These are phyloP conservation scores for Celoporthe dispersa DNA, from an alignment of 2,329 filamentous ascomycete genomes.

Conservation along the genomic window DNA sequence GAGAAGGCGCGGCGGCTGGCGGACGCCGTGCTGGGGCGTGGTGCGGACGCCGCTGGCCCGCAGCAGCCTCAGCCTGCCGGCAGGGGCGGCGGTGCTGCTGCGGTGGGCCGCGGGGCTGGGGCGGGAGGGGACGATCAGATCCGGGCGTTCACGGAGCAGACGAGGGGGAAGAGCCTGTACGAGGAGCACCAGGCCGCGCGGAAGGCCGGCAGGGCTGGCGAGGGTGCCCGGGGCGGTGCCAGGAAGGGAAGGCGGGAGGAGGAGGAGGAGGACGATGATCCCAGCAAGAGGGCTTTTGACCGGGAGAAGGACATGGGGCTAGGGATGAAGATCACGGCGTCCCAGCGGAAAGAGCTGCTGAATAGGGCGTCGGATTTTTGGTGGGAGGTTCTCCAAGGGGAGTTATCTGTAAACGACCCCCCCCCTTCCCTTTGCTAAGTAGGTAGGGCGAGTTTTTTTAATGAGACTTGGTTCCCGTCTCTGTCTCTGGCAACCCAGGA, in stretches of 20 bases:
- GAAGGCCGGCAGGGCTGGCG: slow-evolving; percentile 33
- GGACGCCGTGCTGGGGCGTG: slow-evolving; percentile 80
- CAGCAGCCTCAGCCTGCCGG: slow-evolving; percentile 8
- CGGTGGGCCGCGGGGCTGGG: slow-evolving; percentile 37
- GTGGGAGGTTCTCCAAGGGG: slow-evolving; percentile 80
- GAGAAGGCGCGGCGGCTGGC: slow-evolving; percentile 81
- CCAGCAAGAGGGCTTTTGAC: slow-evolving; percentile 87
- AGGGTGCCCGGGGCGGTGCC: slow-evolving; percentile 28
- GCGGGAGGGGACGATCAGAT: slow-evolving; percentile 61
- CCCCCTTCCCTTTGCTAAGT: background rate
- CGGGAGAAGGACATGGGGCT: slow-evolving; percentile 91
- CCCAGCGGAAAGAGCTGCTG: slow-evolving; percentile 78
- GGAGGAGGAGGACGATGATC: slow-evolving; percentile 79
- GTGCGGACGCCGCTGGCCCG: slow-evolving; percentile 41
- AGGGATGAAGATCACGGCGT: slow-evolving; percentile 70
- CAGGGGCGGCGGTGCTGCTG: slow-evolving; percentile 31
- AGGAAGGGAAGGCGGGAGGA: slow-evolving; percentile 46
- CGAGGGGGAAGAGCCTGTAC: slow-evolving; percentile 62
- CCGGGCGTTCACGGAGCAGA: slow-evolving; percentile 55
- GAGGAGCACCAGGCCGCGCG: slow-evolving; percentile 57
- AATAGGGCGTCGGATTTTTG: slow-evolving; percentile 83
- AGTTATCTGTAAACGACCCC: slow-evolving; percentile 53
- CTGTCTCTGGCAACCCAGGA: background rate
- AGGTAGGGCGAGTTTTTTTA: background rate
- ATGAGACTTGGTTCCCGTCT: background rate